A percentile compares a stretch with the other conserved stretches of the same genome.
Conservation (phyloP, 768 basidiomycete species). For the Dendrothele bispora region DNA sequence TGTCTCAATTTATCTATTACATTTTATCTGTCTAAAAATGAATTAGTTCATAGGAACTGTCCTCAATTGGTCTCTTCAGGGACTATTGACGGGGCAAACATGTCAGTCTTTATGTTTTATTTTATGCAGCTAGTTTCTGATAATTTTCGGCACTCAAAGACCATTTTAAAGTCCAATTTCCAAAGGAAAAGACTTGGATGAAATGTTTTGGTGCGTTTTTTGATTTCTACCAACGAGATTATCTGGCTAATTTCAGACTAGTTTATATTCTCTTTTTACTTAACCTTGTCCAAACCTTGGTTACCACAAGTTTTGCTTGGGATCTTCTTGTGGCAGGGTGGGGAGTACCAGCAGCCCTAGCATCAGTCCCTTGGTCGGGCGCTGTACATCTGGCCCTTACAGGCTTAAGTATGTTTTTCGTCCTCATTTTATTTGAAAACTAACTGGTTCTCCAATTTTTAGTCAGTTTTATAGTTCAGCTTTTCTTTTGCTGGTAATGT, state of each 20-base stretch:
- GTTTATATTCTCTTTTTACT: slow-evolving; percentile 14
- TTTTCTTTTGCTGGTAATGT: slow-evolving; percentile 13
- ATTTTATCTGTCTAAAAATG: too few species aligned
- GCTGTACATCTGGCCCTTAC: slow-evolving; percentile 15
- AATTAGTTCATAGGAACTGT: not conserved
- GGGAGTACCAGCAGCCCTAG: slow-evolving; percentile 14
- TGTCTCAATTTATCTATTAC: too few species aligned
- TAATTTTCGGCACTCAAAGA: not conserved
- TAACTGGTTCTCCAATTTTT: not conserved
- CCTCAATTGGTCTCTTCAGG: not conserved
- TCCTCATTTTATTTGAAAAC: not conserved
- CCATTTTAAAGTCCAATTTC: not conserved
- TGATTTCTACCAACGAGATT: not conserved
- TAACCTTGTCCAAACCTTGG: slow-evolving; percentile 18
- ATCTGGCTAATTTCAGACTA: not conserved
- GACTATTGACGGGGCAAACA: not conserved
- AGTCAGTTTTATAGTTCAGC: slow-evolving; percentile 5
- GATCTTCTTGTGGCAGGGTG: slow-evolving; percentile 14
- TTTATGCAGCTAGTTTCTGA: not conserved
- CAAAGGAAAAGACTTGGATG: not conserved
- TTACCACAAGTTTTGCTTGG: slow-evolving; percentile 20
- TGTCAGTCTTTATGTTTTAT: not conserved
- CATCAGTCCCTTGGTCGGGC: slow-evolving; percentile 17
- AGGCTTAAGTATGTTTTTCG: slow-evolving; percentile 14
- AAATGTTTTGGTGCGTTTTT: not conserved